Percentiles rank a stretch among this genome's conserved stretches.
Evolutionary conservation across 331 rosid species (phyloP).

Genomic region (Saraca asoca): DNA sequence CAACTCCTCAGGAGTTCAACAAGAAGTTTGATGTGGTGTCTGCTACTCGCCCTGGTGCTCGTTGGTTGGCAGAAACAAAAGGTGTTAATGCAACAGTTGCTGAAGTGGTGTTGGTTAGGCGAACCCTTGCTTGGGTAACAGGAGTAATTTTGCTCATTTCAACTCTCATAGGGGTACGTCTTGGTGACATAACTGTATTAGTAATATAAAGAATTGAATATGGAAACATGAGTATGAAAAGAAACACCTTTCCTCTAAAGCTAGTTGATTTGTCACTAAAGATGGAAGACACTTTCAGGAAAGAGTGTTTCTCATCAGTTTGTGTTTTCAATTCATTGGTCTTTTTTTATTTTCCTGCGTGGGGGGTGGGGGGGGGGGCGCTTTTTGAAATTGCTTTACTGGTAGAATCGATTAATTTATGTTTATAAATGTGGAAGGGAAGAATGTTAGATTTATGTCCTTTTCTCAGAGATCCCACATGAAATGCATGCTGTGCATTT

Average conservation of each 20-base stretch:
- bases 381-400: constrained; percentile 11
- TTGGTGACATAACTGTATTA: neutral
- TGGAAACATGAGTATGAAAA: neutral
- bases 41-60: constrained; percentile 53
- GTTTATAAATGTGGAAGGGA: too few relatives aligned
- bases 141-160: constrained; percentile 80
- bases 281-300: constrained; percentile 9
- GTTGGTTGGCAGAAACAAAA: constrained; percentile 66
- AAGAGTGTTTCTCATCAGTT: neutral
- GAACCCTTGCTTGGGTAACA: constrained; percentile 85
- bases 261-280: constrained; percentile 8
- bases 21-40: constrained; percentile 57
- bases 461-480: too few relatives aligned
- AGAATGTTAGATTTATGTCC: neutral
- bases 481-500: too few relatives aligned
- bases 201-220: neutral
- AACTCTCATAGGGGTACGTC: constrained; percentile 83
- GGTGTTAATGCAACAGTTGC: constrained; percentile 25
- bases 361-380: neutral
- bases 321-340: neutral
- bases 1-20: constrained; percentile 44
- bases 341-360: neutral
- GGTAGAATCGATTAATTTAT: too few relatives aligned
- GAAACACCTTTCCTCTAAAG: neutral
- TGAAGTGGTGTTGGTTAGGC: constrained; percentile 71